Evolutionary conservation across 1,139 yeast species (phyloP).

Genomic region (Scheffersomyces segobiensis): DNA sequence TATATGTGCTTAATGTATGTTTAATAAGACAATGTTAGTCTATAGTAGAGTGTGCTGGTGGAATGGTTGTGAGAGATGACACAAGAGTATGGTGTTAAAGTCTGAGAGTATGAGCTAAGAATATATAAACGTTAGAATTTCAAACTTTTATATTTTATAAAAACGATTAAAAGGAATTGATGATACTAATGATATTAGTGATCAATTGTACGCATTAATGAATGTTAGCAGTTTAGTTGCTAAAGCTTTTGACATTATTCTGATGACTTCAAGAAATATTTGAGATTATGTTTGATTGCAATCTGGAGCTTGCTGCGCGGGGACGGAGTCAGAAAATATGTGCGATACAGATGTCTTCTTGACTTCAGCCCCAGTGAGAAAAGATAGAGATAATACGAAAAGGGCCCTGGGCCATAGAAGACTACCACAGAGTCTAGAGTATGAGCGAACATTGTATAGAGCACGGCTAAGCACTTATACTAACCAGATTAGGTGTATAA

Average conservation of each 20-base stretch:
- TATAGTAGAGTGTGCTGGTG: not conserved
- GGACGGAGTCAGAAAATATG: not conserved
- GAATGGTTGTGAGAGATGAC: not conserved
- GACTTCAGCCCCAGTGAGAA: not conserved
- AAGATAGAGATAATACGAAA: not conserved
- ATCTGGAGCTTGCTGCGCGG: not conserved
- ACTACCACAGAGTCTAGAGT: not conserved
- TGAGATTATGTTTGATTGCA: not conserved
- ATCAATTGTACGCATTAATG: too few species aligned
- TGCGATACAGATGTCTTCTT: not conserved
- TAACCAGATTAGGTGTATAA: not conserved
- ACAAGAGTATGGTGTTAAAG: too few species aligned
- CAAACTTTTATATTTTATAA: too few species aligned
- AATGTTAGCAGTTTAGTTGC: too few species aligned
- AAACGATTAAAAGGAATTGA: too few species aligned
- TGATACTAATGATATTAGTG: too few species aligned
- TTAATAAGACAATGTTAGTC: not conserved
- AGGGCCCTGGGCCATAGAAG: not conserved
- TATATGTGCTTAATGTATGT: not conserved
- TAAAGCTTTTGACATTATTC: too few species aligned
- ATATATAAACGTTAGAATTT: too few species aligned
- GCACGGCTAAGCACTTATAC: not conserved
- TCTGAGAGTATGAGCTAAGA: too few species aligned
- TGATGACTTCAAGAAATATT: not conserved
- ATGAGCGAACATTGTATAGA: not conserved